Conservation (phyloP, 371 early-diverging fungal genomes). For the Syncephalis plumigaleata region DNA sequence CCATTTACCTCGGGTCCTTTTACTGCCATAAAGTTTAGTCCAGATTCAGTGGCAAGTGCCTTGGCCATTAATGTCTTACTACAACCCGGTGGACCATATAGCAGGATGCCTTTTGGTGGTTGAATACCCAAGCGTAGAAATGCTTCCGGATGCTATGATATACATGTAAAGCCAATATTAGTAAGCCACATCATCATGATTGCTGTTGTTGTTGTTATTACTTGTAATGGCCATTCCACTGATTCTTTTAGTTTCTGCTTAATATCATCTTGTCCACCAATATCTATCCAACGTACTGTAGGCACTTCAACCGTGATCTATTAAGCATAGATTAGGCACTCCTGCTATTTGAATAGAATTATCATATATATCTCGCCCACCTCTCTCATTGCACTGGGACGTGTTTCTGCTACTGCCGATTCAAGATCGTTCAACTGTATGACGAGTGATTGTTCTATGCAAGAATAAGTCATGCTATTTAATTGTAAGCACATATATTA, state of each 20-base stretch:
- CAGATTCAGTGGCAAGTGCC: conserved; percentile 92
- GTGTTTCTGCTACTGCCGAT: conserved; percentile 28
- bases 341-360: too few relatives aligned
- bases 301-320: conserved; percentile 85
- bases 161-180: too few relatives aligned
- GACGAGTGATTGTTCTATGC: conserved; percentile 9
- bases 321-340: too few relatives aligned
- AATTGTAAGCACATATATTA: too few relatives aligned
- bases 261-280: conserved; percentile 92
- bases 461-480: neutral
- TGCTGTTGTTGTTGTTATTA: conserved; percentile 5
- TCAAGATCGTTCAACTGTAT: neutral
- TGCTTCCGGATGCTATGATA: conserved; percentile 62
- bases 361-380: conserved; percentile 11
- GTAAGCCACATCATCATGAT: neutral
- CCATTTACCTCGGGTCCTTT: conserved; percentile 81
- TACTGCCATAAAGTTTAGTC: conserved; percentile 93
- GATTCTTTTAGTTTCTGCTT: conserved; percentile 93
- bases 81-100: conserved; percentile 98
- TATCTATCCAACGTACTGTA: conserved; percentile 88
- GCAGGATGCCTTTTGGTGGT: conserved; percentile 90
- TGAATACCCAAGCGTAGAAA: conserved; percentile 75
- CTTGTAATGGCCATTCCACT: conserved; percentile 95
- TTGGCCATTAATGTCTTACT: conserved; percentile 96
- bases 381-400: conserved; percentile 97